phyloP scores from a whole-genome alignment of 2,329 filamentous ascomycete genomes.

The Shiraia bambusicola region DNA sequence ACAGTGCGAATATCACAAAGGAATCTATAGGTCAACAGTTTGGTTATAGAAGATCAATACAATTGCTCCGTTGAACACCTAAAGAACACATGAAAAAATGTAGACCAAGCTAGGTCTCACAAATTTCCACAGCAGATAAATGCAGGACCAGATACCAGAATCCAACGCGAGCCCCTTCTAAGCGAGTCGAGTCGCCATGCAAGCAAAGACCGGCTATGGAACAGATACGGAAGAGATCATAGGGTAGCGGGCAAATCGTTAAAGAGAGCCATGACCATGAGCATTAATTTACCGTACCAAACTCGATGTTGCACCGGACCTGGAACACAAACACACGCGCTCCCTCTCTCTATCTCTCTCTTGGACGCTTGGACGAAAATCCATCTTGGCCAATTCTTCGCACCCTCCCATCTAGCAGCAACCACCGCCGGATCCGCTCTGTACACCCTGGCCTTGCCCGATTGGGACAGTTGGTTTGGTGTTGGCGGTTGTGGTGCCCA shows the following conservation, averaged over 20 bases:
- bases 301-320: conserved; percentile 21
- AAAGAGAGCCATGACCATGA: conserved; percentile 31
- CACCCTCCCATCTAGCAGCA: conserved; percentile 71
- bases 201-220: conserved; percentile 20
- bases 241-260: conserved; percentile 17
- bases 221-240: conserved; percentile 25
- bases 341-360: conserved; percentile 26
- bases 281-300: conserved; percentile 30
- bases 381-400: conserved; percentile 8
- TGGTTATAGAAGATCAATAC: conserved; percentile 2
- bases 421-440: conserved; percentile 78
- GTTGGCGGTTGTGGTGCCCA: conserved; percentile 97
- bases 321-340: conserved; percentile 32
- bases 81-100: conserved; percentile 23
- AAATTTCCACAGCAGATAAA: conserved; percentile 24
- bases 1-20: background rate
- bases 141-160: conserved; percentile 24
- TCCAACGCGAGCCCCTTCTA: conserved; percentile 36
- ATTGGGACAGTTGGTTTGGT: conserved; percentile 98
- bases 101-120: conserved; percentile 19
- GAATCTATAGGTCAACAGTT: too few relatives aligned
- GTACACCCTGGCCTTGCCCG: conserved; percentile 89
- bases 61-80: conserved; percentile 31
- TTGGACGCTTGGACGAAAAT: conserved; percentile 15
- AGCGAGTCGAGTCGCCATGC: conserved; percentile 27